Base-by-base conservation (phyloP, 2,329 filamentous ascomycete genomes). In the Dothistroma pini region DNA sequence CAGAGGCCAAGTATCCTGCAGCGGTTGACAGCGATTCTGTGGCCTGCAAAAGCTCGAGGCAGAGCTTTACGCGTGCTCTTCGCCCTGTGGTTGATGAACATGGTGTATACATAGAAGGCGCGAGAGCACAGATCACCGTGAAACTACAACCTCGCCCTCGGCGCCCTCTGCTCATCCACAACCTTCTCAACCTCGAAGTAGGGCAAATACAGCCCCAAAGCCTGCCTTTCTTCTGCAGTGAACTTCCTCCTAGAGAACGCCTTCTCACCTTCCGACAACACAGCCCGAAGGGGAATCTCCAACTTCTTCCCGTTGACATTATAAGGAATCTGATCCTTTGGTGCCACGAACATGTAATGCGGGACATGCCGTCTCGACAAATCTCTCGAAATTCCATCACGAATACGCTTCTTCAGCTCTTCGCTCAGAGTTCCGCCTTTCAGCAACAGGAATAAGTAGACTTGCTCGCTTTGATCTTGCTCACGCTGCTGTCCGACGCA, bases 261-360 rank as follows among this genome's bases (percentile, higher is more conserved):
- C 22, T 58, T 51, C 31, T 32, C 49, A 21, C 59, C 59, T 31
- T 41, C 55, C 16, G 52, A 49, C 16, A 58, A 10, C 19, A 61
- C 47, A 21, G 48, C 54, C 22, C 53, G 54, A 10, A 61, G 48
- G 16, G 48, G 38, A 7, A 53, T 58, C 55, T 61, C 50, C 8
- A 61, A 25, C 51, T 61, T 61, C 59, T 61, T 61, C 12, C 59
- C 59, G 21, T 58, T 61, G 8, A 56, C 51, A 41, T 61, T 58
- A 25, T 58, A 58, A 2, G 56, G 59, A 19, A 61, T 58, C n/a
- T 58, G 55, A 25, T 55, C 34, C 4, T 50, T 50, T 12, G 48
- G n/a, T 19, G 51, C 50, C 21, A 54, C 47, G 44, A 55, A 56
- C 38, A 56, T 22, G 55, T 32, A 61, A 19, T 58, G 59, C 31